Evolutionary conservation across 805 yeast species (phyloP), one percentile per base, ranked within the genome.

Genomic region (Lachancea quebecensis): DNA sequence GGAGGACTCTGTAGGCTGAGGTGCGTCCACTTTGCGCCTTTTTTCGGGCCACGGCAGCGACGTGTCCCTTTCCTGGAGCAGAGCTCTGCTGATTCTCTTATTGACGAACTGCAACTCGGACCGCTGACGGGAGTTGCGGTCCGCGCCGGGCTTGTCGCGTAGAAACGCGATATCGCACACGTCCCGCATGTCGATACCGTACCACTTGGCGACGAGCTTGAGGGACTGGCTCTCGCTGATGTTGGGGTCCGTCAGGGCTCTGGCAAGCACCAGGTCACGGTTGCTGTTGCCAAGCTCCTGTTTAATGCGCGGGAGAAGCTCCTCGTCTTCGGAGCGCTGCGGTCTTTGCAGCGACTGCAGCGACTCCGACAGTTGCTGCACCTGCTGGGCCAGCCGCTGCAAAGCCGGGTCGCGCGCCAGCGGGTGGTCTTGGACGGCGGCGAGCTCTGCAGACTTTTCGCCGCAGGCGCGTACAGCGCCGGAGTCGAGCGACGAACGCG

Each of bases 41-140:
- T 44, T 44, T 41, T 49, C 46, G 42, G 63, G 64, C 64, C 65
- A 58, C n/a, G 39, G 40, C 21, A 58, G 28, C 11, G 54, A 35
- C 18, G 43, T 48, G 35, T 58, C 52, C 18, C 50, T 48, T 39
- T 53, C 58, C 21, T 45, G 53, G 12, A 50, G 21, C 21, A 59
- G 43, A 10, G 53, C 52, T 38, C 50, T 55, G 39, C 55, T 61
- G 16, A 61, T 36, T 38, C 42, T 55, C 38, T 48, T 58, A 14
- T 53, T 50, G 10, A 62, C 58, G 12, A 51, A 40, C 36, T 50
- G 56, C 2, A 56, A 46, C 25, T 60, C 63, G 39, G 46, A 44
- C 11, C 47, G 41, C 28, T 50, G 46, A 9, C 44, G 42, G 6
- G 50, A 44, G 39, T 40, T 16, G 33, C 32, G 38, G 25, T 43